Percentiles rank a stretch among this genome's conserved stretches.
Evolutionary conservation across 1,139 yeast genomes (phyloP).

Genomic region (Kurtzmaniella natalensis): DNA sequence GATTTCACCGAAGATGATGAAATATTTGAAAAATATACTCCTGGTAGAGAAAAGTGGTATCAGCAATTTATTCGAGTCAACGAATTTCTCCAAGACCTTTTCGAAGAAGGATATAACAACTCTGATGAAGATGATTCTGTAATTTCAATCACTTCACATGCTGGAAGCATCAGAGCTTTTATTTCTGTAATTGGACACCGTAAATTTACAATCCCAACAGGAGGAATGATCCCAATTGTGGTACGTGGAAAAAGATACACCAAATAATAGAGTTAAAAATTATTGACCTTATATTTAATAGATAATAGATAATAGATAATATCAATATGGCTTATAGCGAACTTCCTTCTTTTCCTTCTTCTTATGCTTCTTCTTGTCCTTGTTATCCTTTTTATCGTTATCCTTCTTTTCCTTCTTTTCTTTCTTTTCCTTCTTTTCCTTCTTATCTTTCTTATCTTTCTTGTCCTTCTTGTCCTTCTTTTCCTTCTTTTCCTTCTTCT

Average conservation of each 20-base stretch:
- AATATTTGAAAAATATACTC: slow-evolving; percentile 38
- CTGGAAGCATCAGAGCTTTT: slow-evolving; percentile 59
- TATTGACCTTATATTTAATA: background rate
- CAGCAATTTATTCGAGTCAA: slow-evolving; percentile 51
- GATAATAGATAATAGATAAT: background rate
- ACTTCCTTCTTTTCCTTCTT: slow-evolving; percentile 30
- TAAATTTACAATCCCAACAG: slow-evolving; percentile 54
- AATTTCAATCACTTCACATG: slow-evolving; percentile 56
- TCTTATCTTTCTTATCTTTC: slow-evolving; percentile 20
- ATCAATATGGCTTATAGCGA: slow-evolving; percentile 53
- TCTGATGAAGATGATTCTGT: slow-evolving; percentile 23
- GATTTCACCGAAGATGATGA: slow-evolving; percentile 48
- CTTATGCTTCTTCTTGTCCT: slow-evolving; percentile 17
- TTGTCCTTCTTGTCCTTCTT: slow-evolving; percentile 23
- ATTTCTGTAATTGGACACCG: slow-evolving; percentile 57
- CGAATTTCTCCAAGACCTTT: slow-evolving; percentile 47
- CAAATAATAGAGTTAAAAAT: background rate
- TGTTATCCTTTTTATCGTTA: slow-evolving; percentile 14
- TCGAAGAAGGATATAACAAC: slow-evolving; percentile 18
- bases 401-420: slow-evolving; percentile 18
- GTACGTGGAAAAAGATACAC: slow-evolving; percentile 32
- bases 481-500: slow-evolving; percentile 21
- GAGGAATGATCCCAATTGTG: slow-evolving; percentile 64
- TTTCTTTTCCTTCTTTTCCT: slow-evolving; percentile 16
- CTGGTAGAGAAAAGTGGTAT: slow-evolving; percentile 27